Conservation (phyloP, 352 stramenopile species). For the Phytophthora tubulina region DNA sequence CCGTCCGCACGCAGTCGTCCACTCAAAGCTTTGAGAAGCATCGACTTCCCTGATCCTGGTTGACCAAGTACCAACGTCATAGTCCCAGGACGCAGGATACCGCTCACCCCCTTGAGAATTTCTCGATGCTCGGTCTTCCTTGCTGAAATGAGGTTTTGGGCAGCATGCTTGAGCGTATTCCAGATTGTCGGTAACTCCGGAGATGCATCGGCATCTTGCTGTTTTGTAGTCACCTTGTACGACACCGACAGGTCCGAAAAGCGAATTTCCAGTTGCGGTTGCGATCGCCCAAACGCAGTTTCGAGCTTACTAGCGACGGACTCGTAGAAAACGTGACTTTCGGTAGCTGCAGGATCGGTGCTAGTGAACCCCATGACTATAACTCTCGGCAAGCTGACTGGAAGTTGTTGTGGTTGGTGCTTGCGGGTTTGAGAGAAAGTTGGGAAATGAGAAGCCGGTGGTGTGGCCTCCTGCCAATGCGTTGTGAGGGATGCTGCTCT, state of each 20-base stretch:
- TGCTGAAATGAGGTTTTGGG: not conserved
- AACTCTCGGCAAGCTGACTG: not conserved
- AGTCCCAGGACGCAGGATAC: slow-evolving; percentile 21
- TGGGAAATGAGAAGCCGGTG: slow-evolving; percentile 3
- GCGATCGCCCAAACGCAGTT: slow-evolving; percentile 19
- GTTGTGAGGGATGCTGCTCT: not conserved
- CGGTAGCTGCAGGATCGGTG: not conserved
- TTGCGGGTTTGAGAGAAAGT: slow-evolving; percentile 6
- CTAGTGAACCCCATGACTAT: slow-evolving; percentile 1
- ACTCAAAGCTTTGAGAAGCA: slow-evolving; percentile 55
- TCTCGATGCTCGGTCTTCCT: slow-evolving; percentile 7
- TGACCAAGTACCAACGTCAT: slow-evolving; percentile 29
- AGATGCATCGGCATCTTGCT: not conserved
- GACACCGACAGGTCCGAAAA: slow-evolving; percentile 26
- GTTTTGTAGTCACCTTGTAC: slow-evolving; percentile 8
- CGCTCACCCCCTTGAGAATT: slow-evolving; percentile 36
- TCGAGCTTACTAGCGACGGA: slow-evolving; percentile 24
- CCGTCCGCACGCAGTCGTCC: slow-evolving; percentile 43
- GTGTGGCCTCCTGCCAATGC: not conserved
- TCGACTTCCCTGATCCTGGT: slow-evolving; percentile 21
- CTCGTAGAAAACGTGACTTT: slow-evolving; percentile 16
- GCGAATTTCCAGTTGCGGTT: slow-evolving; percentile 44
- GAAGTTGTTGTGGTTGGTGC: not conserved
- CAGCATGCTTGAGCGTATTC: slow-evolving; percentile 15
- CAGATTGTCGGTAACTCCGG: slow-evolving; percentile 23